These are phyloP conservation scores for Leccinum subgranulosum DNA, from an alignment of 768 basidiomycete genomes.

Conservation along the genomic window DNA sequence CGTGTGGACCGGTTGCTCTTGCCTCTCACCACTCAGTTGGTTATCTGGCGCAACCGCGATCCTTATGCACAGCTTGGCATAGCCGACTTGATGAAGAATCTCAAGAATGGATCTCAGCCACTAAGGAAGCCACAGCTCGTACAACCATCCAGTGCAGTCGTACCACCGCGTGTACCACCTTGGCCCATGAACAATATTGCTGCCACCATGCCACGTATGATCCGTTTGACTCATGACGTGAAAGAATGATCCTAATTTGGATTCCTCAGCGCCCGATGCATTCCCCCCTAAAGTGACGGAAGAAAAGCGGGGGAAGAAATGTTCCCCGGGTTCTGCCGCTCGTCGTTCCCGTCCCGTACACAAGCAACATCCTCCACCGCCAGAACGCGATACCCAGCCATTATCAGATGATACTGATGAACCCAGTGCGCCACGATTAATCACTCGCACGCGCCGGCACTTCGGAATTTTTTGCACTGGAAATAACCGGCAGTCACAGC, in stretches of 20 bases:
- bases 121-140: conserved; percentile 18
- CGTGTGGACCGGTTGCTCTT: conserved; percentile 33
- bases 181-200: conserved; percentile 25
- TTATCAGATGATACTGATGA: conserved; percentile 3
- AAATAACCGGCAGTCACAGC: conserved; percentile 21
- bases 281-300: conserved; percentile 26
- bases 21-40: conserved; percentile 31
- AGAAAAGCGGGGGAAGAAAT: conserved; percentile 15
- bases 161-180: conserved; percentile 16
- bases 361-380: conserved; percentile 21
- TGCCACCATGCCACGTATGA: conserved; percentile 38
- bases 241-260: conserved; percentile 7
- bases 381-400: conserved; percentile 7
- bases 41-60: conserved; percentile 28
- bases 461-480: conserved; percentile 40
- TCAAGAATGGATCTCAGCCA: conserved; percentile 12
- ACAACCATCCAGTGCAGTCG: conserved; percentile 9
- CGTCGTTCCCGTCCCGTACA: conserved; percentile 26
- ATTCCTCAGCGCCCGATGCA: conserved; percentile 37
- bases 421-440: conserved; percentile 6
- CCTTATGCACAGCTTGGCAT: conserved; percentile 34
- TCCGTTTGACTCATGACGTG: background rate
- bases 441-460: conserved; percentile 19
- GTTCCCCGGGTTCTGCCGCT: background rate
- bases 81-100: conserved; percentile 28